These are phyloP conservation scores for Parmelia sp. DNA, from an alignment of 495 filamentous ascomycete species.

Conservation along the genomic window DNA sequence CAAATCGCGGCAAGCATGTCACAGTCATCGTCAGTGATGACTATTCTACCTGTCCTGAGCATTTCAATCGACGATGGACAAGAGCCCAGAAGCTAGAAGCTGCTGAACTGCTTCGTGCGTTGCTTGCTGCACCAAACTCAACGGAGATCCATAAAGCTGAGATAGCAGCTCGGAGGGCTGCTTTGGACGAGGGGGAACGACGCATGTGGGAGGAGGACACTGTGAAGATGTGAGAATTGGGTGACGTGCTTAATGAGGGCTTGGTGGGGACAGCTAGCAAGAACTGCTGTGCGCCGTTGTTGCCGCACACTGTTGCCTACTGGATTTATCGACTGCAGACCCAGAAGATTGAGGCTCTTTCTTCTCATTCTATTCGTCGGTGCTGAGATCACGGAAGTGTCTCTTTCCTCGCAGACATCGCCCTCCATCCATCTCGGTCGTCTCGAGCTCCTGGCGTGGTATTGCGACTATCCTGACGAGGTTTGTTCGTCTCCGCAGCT, in stretches of 20 bases:
- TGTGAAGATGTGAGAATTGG: too few relatives aligned
- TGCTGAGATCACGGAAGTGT: background rate
- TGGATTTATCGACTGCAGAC: background rate
- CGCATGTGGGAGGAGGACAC: too few relatives aligned
- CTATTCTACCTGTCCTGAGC: background rate
- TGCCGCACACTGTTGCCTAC: too few relatives aligned
- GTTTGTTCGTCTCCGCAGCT: background rate
- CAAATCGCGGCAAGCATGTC: background rate
- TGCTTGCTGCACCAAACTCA: background rate
- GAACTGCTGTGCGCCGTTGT: too few relatives aligned
- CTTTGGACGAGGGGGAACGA: background rate
- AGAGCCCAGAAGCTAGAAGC: background rate
- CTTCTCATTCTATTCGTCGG: background rate
- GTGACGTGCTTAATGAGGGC: too few relatives aligned
- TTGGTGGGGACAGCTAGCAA: too few relatives aligned
- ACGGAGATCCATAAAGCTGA: background rate
- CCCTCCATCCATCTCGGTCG: background rate
- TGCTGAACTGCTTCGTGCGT: background rate
- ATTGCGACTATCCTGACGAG: background rate
- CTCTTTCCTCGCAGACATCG: background rate
- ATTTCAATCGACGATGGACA: background rate
- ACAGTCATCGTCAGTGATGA: background rate
- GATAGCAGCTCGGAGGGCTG: background rate
- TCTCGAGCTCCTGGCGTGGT: background rate
- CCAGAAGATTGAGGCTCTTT: too few relatives aligned